These are phyloP conservation scores for Harringtonia lauricola DNA, from an alignment of 2,329 filamentous ascomycete species.

Conservation along the genomic window DNA sequence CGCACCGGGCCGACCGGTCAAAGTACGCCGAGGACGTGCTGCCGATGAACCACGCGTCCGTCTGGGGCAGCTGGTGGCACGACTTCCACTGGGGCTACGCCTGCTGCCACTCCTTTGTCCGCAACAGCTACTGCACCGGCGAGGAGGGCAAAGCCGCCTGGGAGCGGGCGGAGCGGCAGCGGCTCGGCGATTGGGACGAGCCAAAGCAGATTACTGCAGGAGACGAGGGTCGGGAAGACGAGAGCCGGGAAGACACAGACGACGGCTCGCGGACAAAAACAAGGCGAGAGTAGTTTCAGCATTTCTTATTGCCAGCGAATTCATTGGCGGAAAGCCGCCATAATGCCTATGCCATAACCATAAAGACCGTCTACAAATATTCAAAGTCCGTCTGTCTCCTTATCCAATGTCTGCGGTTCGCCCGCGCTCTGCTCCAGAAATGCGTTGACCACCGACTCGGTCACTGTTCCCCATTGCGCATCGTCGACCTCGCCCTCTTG, in stretches of 20 bases:
- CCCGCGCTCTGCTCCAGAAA: too few species aligned
- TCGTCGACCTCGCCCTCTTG: neutral
- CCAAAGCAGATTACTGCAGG: too few species aligned
- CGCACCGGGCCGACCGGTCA: constrained; percentile 64
- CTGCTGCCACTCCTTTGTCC: constrained; percentile 86
- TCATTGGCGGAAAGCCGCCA: too few species aligned
- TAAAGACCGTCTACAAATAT: too few species aligned
- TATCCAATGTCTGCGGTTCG: too few species aligned
- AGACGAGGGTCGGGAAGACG: neutral
- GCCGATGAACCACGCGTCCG: constrained; percentile 81
- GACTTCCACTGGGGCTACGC: constrained; percentile 93
- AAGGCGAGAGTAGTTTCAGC: too few species aligned
- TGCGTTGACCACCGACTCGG: neutral
- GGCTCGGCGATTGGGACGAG: constrained; percentile 32
- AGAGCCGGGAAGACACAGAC: neutral
- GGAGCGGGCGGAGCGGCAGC: constrained; percentile 58
- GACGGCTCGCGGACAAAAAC: neutral
- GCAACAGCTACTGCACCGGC: constrained; percentile 96
- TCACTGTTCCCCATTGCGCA: too few species aligned
- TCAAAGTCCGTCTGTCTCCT: too few species aligned
- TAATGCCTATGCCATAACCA: too few species aligned
- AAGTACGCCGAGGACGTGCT: constrained; percentile 87
- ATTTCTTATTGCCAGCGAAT: too few species aligned
- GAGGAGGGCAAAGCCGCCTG: constrained; percentile 76
- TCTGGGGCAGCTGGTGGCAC: constrained; percentile 97